phyloP scores from a whole-genome alignment of 192 early-diverging fungal species.

The Backusella parvicylindrica region DNA sequence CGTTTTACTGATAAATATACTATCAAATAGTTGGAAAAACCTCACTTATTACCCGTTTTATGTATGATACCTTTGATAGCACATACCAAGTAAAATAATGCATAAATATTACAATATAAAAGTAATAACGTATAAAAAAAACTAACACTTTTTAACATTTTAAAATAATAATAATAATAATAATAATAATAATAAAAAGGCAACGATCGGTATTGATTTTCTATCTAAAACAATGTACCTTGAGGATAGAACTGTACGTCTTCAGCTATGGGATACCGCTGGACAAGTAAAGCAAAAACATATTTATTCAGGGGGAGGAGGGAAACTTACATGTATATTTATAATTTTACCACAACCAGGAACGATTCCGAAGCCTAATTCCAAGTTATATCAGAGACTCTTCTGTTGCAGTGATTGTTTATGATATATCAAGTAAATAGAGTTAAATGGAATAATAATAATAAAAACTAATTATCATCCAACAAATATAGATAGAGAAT shows the following conservation, averaged over 20 bases:
- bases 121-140: neutral
- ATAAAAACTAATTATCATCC: constrained; percentile 41
- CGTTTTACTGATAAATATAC: neutral
- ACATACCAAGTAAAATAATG: constrained; percentile 72
- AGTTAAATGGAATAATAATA: constrained; percentile 22
- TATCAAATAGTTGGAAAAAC: constrained; percentile 86
- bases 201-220: constrained; percentile 99
- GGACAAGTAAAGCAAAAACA: constrained; percentile 65
- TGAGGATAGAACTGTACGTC: constrained; percentile 94
- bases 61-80: constrained; percentile 99
- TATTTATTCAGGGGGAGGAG: neutral
- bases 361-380: constrained; percentile 94
- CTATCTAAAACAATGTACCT: constrained; percentile 99
- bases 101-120: neutral
- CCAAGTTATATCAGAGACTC: constrained; percentile 98
- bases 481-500: constrained; percentile 73
- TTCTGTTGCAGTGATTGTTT: constrained; percentile 95
- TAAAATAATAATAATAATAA: neutral
- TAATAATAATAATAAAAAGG: constrained; percentile 38
- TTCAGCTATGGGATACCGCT: constrained; percentile 99
- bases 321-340: neutral
- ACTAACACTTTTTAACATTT: neutral
- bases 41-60: constrained; percentile 97
- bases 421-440: constrained; percentile 89
- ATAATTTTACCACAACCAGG: constrained; percentile 44